phyloP scores from a whole-genome alignment of 208 protist species.

The Vickermania spadyakhi region DNA sequence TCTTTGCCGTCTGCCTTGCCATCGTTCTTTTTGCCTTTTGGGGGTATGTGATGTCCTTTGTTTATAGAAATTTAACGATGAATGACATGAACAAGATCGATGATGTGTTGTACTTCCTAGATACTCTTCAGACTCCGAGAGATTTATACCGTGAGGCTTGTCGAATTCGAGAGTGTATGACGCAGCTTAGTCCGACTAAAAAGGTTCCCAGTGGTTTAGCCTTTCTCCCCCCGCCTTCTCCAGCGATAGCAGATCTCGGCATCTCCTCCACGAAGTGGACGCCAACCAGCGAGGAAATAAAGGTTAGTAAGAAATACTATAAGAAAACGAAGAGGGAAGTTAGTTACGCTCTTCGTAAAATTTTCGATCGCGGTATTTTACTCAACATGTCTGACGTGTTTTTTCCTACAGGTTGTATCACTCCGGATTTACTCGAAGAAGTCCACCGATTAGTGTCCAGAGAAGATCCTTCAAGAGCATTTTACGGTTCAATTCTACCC shows the following conservation, averaged over 20 bases:
- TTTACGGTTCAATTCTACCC: too few relatives aligned
- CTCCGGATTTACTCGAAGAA: constrained; percentile 7
- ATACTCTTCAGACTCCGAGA: constrained; percentile 29
- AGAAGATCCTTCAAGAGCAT: too few relatives aligned
- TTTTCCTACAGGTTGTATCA: constrained; percentile 45
- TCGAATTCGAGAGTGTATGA: constrained; percentile 34
- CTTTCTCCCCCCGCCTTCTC: constrained; percentile 31
- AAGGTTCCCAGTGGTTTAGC: constrained; percentile 32
- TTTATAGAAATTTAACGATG: constrained; percentile 64
- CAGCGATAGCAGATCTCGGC: constrained; percentile 11
- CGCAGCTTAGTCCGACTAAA: constrained; percentile 29
- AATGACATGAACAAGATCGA: constrained; percentile 89
- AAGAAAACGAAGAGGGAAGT: constrained; percentile 48
- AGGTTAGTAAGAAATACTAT: constrained; percentile 46
- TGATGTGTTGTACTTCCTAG: constrained; percentile 50
- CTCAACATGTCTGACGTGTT: constrained; percentile 71
- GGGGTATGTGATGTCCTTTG: constrained; percentile 75
- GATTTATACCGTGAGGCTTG: constrained; percentile 57
- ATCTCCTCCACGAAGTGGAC: constrained; percentile 15
- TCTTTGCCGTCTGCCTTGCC: constrained; percentile 65
- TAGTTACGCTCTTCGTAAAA: constrained; percentile 31
- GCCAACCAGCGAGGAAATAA: constrained; percentile 29
- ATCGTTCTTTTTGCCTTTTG: constrained; percentile 75
- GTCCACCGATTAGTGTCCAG: neutral
- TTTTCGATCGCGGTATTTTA: constrained; percentile 70